A percentile compares a stretch with the other conserved stretches of the same genome.
phyloP scores from a whole-genome alignment of 2,329 filamentous ascomycete species.

The Dryadomyces quercus-mongolicae region DNA sequence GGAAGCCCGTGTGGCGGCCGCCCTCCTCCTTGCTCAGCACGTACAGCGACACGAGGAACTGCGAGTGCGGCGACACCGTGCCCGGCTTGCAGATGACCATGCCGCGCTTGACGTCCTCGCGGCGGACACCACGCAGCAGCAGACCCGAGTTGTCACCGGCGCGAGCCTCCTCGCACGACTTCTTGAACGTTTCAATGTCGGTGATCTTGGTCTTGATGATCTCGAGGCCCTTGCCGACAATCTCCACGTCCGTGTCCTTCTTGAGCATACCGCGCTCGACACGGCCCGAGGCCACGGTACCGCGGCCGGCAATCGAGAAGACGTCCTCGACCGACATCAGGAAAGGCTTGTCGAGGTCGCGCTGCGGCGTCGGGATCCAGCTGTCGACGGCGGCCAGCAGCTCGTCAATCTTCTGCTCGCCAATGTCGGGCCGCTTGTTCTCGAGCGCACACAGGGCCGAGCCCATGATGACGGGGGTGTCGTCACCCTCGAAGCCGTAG shows the following conservation, averaged over 20 bases:
- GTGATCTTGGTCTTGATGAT: constrained; percentile 98
- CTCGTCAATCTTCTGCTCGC: constrained; percentile 77
- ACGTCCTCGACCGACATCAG: constrained; percentile 95
- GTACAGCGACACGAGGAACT: constrained; percentile 94
- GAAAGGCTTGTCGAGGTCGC: constrained; percentile 96
- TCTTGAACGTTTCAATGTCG: constrained; percentile 99
- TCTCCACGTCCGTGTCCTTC: constrained; percentile 88
- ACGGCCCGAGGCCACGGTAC: constrained; percentile 92
- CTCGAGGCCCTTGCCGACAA: constrained; percentile 72
- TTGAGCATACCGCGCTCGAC: constrained; percentile 92
- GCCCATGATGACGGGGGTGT: constrained; percentile 93
- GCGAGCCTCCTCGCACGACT: constrained; percentile 92
- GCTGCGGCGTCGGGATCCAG: constrained; percentile 93
- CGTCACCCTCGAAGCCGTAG: constrained; percentile 96
- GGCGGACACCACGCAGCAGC: constrained; percentile 86
- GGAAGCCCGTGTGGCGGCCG: constrained; percentile 92
- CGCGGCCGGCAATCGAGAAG: constrained; percentile 83
- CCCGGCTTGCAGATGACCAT: constrained; percentile 88
- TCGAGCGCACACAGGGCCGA: constrained; percentile 93
- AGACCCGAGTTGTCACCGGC: constrained; percentile 98
- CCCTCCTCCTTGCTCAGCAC: constrained; percentile 96
- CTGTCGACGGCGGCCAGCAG: constrained; percentile 79
- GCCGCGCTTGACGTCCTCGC: constrained; percentile 86
- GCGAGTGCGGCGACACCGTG: constrained; percentile 70
- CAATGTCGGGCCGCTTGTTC: constrained; percentile 75